phyloP scores from a whole-genome alignment of 257 asterid species.

The Solanum commersonii region DNA sequence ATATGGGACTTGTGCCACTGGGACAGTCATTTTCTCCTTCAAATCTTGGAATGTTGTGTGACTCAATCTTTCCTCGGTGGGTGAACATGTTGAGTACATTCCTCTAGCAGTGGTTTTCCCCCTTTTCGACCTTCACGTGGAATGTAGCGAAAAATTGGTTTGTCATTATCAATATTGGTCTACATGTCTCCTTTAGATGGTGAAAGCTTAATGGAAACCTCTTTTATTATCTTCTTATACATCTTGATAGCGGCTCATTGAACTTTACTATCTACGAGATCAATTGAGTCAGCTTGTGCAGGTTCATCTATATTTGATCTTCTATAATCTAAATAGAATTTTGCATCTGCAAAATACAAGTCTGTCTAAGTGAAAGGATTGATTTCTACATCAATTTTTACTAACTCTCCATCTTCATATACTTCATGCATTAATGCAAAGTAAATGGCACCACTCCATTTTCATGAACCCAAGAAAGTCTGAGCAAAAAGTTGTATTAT shows the following conservation, averaged over 20 bases:
- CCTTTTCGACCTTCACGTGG: neutral
- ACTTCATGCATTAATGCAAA: neutral
- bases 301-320: neutral
- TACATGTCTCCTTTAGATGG: neutral
- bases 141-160: neutral
- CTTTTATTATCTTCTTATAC: neutral
- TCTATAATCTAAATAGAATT: neutral
- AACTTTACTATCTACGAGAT: neutral
- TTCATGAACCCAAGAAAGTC: neutral
- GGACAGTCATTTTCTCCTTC: no score
- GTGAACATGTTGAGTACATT: neutral
- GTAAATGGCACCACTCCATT: neutral
- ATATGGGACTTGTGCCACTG: no score
- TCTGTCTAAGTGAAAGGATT: neutral
- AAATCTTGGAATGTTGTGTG: neutral
- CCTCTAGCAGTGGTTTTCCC: neutral
- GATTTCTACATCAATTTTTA: neutral
- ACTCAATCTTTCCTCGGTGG: neutral
- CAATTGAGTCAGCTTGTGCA: neutral
- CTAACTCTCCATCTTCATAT: neutral
- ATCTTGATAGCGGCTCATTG: neutral
- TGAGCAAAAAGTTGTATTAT: neutral
- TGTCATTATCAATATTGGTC: neutral
- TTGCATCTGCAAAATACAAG: neutral
- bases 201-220: neutral